These are phyloP conservation scores for Solanum hybrid DNA, from an alignment of 305 asterid genomes.

Conservation along the genomic window DNA sequence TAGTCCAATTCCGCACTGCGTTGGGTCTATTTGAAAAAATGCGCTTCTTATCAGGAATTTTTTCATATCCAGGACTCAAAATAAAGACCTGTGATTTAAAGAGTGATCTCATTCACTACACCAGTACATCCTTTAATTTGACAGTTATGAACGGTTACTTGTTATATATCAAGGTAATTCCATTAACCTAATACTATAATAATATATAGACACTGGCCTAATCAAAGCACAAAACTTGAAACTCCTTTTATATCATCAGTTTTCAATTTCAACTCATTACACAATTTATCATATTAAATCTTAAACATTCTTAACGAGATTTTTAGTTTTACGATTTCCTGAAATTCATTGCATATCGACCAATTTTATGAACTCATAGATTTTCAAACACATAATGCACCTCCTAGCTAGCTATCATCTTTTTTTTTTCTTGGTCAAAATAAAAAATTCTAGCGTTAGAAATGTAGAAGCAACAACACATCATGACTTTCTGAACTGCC, in stretches of 20 bases:
- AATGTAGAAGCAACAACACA: background rate
- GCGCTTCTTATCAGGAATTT: background rate
- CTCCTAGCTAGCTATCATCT: background rate
- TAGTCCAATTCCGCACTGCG: background rate
- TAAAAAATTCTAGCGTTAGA: background rate
- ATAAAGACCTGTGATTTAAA: background rate
- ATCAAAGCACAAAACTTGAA: background rate
- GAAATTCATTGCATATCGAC: background rate
- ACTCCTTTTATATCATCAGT: background rate
- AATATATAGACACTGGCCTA: background rate
- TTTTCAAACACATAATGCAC: background rate
- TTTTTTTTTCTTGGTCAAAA: background rate
- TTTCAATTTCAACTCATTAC: background rate
- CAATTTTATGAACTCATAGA: background rate
- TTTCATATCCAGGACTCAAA: background rate
- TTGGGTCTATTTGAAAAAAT: background rate
- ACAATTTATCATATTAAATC: background rate
- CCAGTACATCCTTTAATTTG: background rate
- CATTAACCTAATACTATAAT: background rate
- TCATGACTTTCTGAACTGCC: background rate
- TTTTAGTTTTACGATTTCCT: background rate
- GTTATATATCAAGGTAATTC: background rate
- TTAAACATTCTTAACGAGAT: background rate
- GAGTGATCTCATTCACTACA: background rate
- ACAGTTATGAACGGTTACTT: background rate